Evolutionary conservation across 129 eudicot species (phyloP), one percentile per base, ranked within the genome.

Genomic region (Saposhnikovia divaricata): DNA sequence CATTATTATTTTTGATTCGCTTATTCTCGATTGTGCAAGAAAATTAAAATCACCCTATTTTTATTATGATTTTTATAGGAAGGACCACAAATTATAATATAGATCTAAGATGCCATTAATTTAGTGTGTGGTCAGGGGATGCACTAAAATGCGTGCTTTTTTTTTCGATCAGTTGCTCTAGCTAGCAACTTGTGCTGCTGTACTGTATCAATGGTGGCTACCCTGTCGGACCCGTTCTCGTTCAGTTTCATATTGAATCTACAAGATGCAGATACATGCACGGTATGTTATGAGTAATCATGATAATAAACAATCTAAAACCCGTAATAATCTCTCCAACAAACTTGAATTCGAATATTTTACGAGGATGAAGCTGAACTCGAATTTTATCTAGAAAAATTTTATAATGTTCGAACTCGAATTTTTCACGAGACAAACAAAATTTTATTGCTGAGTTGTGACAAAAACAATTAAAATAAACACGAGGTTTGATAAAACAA

Each of bases 171-270:
- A 57, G 13, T 57, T 57, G 66, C 28, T 28, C 66, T 57, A 57
- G 66, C 66, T 57, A 23, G n/a, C n/a, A 53, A 18, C 25, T 53
- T 18, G 66, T 28, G 31, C 7, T 66, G 21, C 42, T 70, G 9
- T 70, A 70, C 44, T 70, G 44, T 38, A 70, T 18, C 75, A 70
- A 6, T 70, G 75, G 75, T 70, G 75, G 75, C 44, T 70, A 70
- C n/a, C 75, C 38, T 38, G 75, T 70, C 75, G 74, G 74, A 70
- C 74, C 42, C 45, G 5, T 31, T 38, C 39, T 28, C 21, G 37
- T 69, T 69, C 74, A 27, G 11, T 10, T 69, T 38, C 44, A 25
- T 69, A 14, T 69, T 7, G 39, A 10, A 7, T 27, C 39, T 23
- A 57, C 28, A 57, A 21, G 66, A 18, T 57, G 9, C 25, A 18